Base-by-base conservation (phyloP, 768 basidiomycete genomes). In the Scleroderma bovista region DNA sequence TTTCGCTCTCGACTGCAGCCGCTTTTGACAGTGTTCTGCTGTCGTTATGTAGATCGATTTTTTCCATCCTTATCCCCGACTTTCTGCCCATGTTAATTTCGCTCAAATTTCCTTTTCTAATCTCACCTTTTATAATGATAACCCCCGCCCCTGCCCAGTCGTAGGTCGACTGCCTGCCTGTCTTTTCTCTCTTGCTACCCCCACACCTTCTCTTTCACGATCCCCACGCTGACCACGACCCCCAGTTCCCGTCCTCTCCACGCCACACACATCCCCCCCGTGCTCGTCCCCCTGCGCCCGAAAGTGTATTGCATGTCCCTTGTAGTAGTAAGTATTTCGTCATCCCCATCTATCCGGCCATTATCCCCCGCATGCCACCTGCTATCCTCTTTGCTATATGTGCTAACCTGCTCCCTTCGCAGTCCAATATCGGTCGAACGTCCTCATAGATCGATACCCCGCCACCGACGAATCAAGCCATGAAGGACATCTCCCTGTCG, bases 401-500 rank as follows among this genome's bases (percentile, higher is more conserved):
- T 57, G 47, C 61, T 58, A 36, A 68, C 39, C 29, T 24, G 64
- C 51, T 58, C 54, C 31, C 47, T 31, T 50, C 50, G 26, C 54
- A 79, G 76, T 62, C 64, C 69, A 59, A 63, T 67, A 71, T 71
- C 72, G 66, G 72, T 72, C 70, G 61, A 70, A 68, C 63, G 61
- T 59, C 64, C 68, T 58, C 68, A 70, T 65, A 69, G 70, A 59
- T 65, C 72, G 58, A 67, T 72, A 61, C 61, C 66, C 52, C 57
- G 53, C 53, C 58, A 47, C 9, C 22, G 46, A 31, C 60, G 16
- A 17, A 50, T 50, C 44, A 57, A 74, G 74, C 75, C 69, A 91
- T 91, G 89, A 91, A 91, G 76, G 88, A 90, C 73, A 72, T 78
- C 54, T 79, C 84, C 29, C 69, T 67, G 41, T 68, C 80, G 60